Percentiles rank a stretch among this genome's conserved stretches.
Evolutionary conservation across 257 asterid species (phyloP).

Genomic region (Scutellaria galericulata): DNA sequence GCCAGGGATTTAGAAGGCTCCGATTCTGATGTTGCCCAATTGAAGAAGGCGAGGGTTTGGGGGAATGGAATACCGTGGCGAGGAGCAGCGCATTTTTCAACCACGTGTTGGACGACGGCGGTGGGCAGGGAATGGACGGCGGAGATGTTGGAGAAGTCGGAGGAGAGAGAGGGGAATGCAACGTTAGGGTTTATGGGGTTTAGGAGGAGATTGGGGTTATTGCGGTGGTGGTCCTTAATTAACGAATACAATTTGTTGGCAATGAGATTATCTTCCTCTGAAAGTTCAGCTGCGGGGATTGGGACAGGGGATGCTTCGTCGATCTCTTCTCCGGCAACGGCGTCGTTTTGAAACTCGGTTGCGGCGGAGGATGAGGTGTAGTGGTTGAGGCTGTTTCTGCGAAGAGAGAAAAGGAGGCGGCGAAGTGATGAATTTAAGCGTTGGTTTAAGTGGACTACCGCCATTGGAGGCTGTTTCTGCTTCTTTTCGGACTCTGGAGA

Average conservation of each 20-base stretch:
- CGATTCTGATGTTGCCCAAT: slow-evolving; percentile 57
- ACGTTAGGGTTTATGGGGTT: slow-evolving; percentile 58
- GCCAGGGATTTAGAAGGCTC: slow-evolving; percentile 35
- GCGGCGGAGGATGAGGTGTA: slow-evolving; percentile 39
- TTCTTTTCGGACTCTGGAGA: not conserved
- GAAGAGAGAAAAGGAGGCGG: slow-evolving; percentile 18
- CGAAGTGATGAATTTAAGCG: slow-evolving; percentile 18
- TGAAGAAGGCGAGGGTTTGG: slow-evolving; percentile 86
- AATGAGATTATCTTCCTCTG: slow-evolving; percentile 47
- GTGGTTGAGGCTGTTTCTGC: slow-evolving; percentile 30
- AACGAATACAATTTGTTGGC: slow-evolving; percentile 59
- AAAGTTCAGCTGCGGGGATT: slow-evolving; percentile 36
- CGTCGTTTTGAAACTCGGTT: slow-evolving; percentile 32
- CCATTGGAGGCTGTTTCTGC: slow-evolving; percentile 47
- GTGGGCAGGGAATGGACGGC: slow-evolving; percentile 43
- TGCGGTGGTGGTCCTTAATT: slow-evolving; percentile 76
- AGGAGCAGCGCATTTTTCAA: slow-evolving; percentile 70
- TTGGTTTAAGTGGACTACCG: slow-evolving; percentile 37
- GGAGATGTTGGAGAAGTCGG: slow-evolving; percentile 65
- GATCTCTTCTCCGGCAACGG: slow-evolving; percentile 31
- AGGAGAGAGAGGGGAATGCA: slow-evolving; percentile 59
- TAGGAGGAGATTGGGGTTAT: slow-evolving; percentile 60
- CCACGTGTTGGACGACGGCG: slow-evolving; percentile 52
- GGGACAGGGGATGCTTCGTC: slow-evolving; percentile 29
- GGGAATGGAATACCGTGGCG: slow-evolving; percentile 87